Evolutionary conservation across 495 filamentous ascomycete species (phyloP), one percentile per base, ranked within the genome.

Genomic region (Neurospora sublineolata): DNA sequence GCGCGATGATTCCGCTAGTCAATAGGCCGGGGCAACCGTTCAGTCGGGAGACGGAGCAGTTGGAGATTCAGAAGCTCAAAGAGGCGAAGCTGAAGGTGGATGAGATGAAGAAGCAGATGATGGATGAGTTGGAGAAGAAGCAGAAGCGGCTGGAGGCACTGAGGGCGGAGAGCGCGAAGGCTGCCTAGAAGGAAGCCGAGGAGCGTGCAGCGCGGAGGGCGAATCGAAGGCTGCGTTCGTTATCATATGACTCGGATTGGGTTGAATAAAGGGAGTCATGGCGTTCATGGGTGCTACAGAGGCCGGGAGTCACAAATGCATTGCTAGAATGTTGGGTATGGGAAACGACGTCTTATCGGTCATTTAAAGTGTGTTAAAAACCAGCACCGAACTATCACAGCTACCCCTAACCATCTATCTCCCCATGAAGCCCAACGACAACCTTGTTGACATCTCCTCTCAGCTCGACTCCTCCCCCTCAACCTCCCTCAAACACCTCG

Each of bases 51-150:
- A 90, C 89, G 69, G 93, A 97, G 81, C 84, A 86, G 75, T 82
- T 86, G 71, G 92, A 95, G 81, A 84, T 89, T 33, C 89, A 89
- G 83, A 89, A 88, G 38, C 87, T 97, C 60, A 85, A 90, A 75
- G 87, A 89, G 75, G 88, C 93, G 80, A 83, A 88, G 73, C 87
- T 84, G 74, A 89, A 91, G 78, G 89, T 93, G 73, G 88, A 89
- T 74, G 85, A 87, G 70, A 86, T 88, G 75, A 81, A 89, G 44
- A 77, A 83, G 68, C 87, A 89, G 77, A 84, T 90, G 72, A 87
- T 88, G 81, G 87, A 87, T 80, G 86, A 84, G 68, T 77, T 93
- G 76, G 87, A 86, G 69, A 85, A 87, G 76, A 90, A 88, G 77
- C 87, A 91, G 73, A 78, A 78, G 68, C 76, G 79, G 73, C 77